phyloP scores from a whole-genome alignment of 2,329 filamentous ascomycete species.

The Fusarium clavum region DNA sequence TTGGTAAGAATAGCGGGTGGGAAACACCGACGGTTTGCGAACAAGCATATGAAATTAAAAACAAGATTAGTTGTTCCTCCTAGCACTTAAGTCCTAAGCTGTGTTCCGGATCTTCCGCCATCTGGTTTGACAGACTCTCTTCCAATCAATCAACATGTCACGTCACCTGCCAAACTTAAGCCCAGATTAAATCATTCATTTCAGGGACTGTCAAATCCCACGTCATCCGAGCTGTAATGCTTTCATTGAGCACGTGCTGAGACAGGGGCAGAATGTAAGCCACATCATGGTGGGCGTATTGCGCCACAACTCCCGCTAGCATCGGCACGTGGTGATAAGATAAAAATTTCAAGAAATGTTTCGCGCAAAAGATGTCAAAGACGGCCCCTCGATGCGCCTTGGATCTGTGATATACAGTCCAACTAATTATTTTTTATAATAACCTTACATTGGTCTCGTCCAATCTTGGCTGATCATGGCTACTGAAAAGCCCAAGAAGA shows the following conservation, averaged over 20 bases:
- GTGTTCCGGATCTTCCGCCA: slow-evolving; percentile 32
- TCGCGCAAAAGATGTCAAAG: slow-evolving; percentile 35
- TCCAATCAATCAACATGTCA: slow-evolving; percentile 19
- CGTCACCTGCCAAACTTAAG: slow-evolving; percentile 14
- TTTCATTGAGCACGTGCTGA: slow-evolving; percentile 17
- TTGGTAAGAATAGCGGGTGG: background rate
- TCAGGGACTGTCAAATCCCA: slow-evolving; percentile 23
- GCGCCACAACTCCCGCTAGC: slow-evolving; percentile 21
- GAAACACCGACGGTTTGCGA: background rate
- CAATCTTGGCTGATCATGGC: slow-evolving; percentile 44
- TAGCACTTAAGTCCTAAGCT: slow-evolving; percentile 1
- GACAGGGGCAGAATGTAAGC: background rate
- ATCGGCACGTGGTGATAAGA: slow-evolving; percentile 51
- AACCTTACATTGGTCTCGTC: background rate
- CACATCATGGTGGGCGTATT: background rate
- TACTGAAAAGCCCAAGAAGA: slow-evolving; percentile 54
- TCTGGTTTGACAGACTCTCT: slow-evolving; percentile 17
- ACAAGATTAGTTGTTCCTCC: slow-evolving; percentile 26
- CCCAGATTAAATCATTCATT: slow-evolving; percentile 2
- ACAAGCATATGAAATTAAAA: slow-evolving; percentile 28
- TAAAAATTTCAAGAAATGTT: slow-evolving; percentile 48
- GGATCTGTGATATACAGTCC: slow-evolving; percentile 13
- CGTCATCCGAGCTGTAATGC: slow-evolving; percentile 12
- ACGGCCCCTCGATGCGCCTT: slow-evolving; percentile 36
- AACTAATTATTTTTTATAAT: slow-evolving; percentile 2